phyloP scores from a whole-genome alignment of 2,329 filamentous ascomycete genomes.

The Fusarium hainanense region DNA sequence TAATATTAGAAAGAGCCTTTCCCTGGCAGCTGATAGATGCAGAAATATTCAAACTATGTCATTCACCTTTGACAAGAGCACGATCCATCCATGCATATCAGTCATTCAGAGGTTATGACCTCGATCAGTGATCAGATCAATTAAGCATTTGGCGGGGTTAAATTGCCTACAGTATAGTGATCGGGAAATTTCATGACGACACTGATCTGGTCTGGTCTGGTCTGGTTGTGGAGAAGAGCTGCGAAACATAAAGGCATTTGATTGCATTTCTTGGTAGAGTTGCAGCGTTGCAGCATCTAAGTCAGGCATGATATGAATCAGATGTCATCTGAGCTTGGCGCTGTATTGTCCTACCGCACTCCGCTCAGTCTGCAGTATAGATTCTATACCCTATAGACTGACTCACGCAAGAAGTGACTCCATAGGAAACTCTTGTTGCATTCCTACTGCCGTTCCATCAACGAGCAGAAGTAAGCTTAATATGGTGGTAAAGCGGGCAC shows the following conservation, averaged over 20 bases:
- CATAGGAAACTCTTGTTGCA: background rate
- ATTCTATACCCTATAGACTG: background rate
- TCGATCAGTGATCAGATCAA: conserved; percentile 8
- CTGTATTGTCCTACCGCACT: background rate
- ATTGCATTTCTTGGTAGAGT: conserved; percentile 5
- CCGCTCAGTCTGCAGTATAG: background rate
- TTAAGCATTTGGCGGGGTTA: background rate
- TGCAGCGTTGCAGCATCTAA: background rate
- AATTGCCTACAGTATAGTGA: background rate
- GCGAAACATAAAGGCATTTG: conserved; percentile 4
- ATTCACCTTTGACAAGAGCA: conserved; percentile 5
- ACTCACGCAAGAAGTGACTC: background rate
- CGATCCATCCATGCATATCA: background rate
- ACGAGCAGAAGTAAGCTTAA: background rate
- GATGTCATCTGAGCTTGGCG: conserved; percentile 1
- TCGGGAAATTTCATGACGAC: conserved; percentile 24
- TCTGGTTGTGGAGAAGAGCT: conserved; percentile 20
- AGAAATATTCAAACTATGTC: background rate
- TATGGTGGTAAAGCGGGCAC: background rate
- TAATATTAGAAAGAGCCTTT: background rate
- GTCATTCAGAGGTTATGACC: background rate
- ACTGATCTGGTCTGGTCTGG: background rate
- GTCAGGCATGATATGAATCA: background rate
- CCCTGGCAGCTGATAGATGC: background rate
- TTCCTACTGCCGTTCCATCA: background rate